Conservation (phyloP, 1,139 yeast genomes). For the Wickerhamomyces sp. region DNA sequence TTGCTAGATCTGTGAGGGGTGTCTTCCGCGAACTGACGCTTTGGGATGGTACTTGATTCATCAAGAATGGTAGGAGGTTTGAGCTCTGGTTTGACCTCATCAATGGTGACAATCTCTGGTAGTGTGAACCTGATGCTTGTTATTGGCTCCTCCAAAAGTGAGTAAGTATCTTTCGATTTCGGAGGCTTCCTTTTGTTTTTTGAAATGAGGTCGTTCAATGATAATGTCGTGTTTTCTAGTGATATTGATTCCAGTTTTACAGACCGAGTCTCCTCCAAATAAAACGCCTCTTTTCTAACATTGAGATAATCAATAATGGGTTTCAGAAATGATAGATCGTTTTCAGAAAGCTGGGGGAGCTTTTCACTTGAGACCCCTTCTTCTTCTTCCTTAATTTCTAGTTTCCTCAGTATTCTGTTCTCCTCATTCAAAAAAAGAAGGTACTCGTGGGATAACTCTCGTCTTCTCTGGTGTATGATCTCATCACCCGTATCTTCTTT, state of each 20-base stretch:
- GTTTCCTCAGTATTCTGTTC: conserved; percentile 16
- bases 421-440: conserved; percentile 19
- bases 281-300: conserved; percentile 29
- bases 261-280: conserved; percentile 23
- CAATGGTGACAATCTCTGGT: conserved; percentile 5
- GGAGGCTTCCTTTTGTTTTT: conserved; percentile 21
- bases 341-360: conserved; percentile 4
- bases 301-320: conserved; percentile 22
- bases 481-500: conserved; percentile 44
- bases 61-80: neutral
- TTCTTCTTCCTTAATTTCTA: conserved; percentile 13
- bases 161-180: conserved; percentile 41
- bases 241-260: conserved; percentile 10
- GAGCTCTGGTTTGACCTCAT: neutral
- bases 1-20: conserved; percentile 32
- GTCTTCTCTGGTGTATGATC: conserved; percentile 35
- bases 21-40: conserved; percentile 2
- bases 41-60: neutral
- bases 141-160: conserved; percentile 41
- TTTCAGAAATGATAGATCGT: conserved; percentile 10
- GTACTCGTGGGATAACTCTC: conserved; percentile 16
- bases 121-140: conserved; percentile 34
- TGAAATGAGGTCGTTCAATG: conserved; percentile 22
- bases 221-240: conserved; percentile 25
- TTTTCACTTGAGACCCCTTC: neutral